Conservation (phyloP, 805 yeast species). For the Saccharomycopsis amapae region DNA sequence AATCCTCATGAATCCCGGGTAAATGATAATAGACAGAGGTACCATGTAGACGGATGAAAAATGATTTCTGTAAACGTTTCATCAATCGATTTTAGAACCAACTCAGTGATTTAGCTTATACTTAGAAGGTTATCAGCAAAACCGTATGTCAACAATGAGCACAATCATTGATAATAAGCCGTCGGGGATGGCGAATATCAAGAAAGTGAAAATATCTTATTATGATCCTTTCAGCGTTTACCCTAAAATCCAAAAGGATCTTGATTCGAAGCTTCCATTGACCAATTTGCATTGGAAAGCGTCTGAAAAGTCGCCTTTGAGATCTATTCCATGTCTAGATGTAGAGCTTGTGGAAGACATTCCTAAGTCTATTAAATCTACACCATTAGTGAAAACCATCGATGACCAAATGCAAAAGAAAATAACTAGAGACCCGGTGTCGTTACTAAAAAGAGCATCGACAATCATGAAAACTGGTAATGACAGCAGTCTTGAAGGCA, state of each 20-base stretch:
- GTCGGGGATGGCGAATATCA: background rate
- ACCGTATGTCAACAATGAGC: background rate
- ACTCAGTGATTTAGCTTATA: too few relatives aligned
- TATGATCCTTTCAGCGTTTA: slow-evolving; percentile 69
- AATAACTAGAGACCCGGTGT: background rate
- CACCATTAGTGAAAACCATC: slow-evolving; percentile 14
- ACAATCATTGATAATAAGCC: too few relatives aligned
- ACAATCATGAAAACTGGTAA: slow-evolving; percentile 1
- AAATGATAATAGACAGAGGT: too few relatives aligned
- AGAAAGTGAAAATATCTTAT: slow-evolving; percentile 29
- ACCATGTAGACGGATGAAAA: too few relatives aligned
- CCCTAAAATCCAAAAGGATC: slow-evolving; percentile 36
- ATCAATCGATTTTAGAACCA: too few relatives aligned
- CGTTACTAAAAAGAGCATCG: slow-evolving; percentile 12
- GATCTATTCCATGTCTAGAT: slow-evolving; percentile 56
- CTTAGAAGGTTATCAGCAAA: too few relatives aligned
- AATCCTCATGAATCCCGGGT: too few relatives aligned
- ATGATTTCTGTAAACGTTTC: too few relatives aligned
- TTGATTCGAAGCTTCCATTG: slow-evolving; percentile 45
- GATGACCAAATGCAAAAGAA: slow-evolving; percentile 18
- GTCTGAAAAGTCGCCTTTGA: slow-evolving; percentile 42
- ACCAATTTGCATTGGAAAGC: slow-evolving; percentile 66
- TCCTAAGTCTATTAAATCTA: slow-evolving; percentile 30
- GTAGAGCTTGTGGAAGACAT: slow-evolving; percentile 52
- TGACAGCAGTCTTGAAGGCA: background rate